phyloP scores from a whole-genome alignment of 2,329 filamentous ascomycete genomes.

The Monilinia fructicola region DNA sequence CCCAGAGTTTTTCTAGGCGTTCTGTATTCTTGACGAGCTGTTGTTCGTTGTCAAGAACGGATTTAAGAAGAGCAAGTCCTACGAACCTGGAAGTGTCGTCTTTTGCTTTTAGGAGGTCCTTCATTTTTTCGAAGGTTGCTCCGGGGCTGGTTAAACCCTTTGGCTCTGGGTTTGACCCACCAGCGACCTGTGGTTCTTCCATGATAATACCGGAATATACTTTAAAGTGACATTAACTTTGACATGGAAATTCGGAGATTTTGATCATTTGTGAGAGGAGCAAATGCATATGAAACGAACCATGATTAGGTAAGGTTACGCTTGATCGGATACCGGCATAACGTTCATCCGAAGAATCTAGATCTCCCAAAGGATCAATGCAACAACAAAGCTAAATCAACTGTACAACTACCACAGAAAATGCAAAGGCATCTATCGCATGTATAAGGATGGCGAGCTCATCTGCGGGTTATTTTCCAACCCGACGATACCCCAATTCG shows the following conservation, averaged over 20 bases:
- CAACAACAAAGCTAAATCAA: conserved; percentile 6
- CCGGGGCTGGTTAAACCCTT: conserved; percentile 26
- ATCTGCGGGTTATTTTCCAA: conserved; percentile 33
- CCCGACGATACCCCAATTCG: conserved; percentile 29
- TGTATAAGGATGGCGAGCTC: conserved; percentile 40
- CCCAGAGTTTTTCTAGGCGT: conserved; percentile 55
- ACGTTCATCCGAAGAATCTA: conserved; percentile 17
- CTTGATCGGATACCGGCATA: conserved; percentile 6
- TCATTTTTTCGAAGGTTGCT: conserved; percentile 49
- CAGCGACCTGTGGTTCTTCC: conserved; percentile 5
- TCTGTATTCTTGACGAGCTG: conserved; percentile 50
- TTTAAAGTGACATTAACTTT: background rate
- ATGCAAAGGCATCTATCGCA: conserved; percentile 27
- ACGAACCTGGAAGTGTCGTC: conserved; percentile 70
- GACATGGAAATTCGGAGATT: background rate
- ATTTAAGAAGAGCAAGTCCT: conserved; percentile 64
- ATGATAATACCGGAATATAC: background rate
- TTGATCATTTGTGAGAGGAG: conserved; percentile 1
- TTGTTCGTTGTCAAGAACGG: conserved; percentile 61
- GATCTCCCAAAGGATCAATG: conserved; percentile 5
- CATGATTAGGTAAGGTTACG: background rate
- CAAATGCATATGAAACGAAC: background rate
- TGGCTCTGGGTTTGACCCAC: conserved; percentile 7
- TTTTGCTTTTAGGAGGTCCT: conserved; percentile 55
- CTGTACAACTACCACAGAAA: conserved; percentile 1